Evolutionary conservation across 202 grass and related monocot genomes (phyloP), one percentile per base, ranked within the genome.

Genomic region (Cymbopogon flexuosus): DNA sequence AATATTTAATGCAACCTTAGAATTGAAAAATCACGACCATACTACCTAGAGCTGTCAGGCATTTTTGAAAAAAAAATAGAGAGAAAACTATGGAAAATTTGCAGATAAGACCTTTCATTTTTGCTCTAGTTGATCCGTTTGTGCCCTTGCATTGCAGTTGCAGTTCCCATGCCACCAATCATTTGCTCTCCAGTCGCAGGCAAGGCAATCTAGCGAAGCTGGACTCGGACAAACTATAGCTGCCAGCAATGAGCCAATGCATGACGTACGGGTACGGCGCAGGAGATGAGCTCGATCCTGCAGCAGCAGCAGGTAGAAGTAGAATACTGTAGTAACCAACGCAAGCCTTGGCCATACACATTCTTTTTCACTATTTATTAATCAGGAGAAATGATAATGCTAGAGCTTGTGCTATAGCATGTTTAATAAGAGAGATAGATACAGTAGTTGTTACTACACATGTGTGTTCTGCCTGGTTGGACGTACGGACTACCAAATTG

Each of bases 151-250:
- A 27, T 42, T 11, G 56, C 37, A 51, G 14, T 42, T 11, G 56
- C 37, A 51, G 14, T 60, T 63, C 18, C 15, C 46, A 18, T 18
- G 15, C 46, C 30, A 3, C 40, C 69, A 75, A 54, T 80, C 30
- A 40, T 68, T 31, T 51, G 29, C 65, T 62, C 56, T 62, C 56
- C 69, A 15, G 63, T 33, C 40, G 70, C 29, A 21, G 15, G 16
- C 85, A 78, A 40, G 14, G 10, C 66, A 47, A 62, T 35, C 56
- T 54, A 31, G 56, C 72, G 6, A 22, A 43, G 57, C 18, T 10
- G 34, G 6, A 22, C 61, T 59, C 56, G 43, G 71, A 27, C 77
- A 85, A 81, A 81, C 87, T 81, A 77, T 89, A 85, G 64, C 57
- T 36, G 64, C 77, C 77, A 51, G 29, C 76, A 88, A 67, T 54